These are phyloP conservation scores for Fusarium papillatum DNA, from an alignment of 2,329 filamentous ascomycete genomes.

Conservation along the genomic window DNA sequence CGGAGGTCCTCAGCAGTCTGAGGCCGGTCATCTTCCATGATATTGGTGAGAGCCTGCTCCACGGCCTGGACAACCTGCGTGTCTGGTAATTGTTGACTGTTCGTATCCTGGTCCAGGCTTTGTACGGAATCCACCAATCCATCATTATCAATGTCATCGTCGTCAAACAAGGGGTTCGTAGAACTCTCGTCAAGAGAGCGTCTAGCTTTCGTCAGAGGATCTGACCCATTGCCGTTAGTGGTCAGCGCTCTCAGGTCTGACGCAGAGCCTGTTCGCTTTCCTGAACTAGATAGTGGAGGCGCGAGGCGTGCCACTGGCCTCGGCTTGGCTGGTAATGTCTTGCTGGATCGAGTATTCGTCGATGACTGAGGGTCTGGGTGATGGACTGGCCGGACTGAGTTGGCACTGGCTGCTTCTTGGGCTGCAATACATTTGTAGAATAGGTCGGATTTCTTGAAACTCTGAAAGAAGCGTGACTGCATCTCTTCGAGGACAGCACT, in stretches of 20 bases:
- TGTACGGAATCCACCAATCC: constrained; percentile 78
- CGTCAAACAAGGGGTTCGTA: constrained; percentile 77
- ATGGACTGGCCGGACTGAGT: constrained; percentile 38
- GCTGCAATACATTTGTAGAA: constrained; percentile 97
- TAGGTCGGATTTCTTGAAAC: constrained; percentile 92
- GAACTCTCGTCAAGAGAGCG: constrained; percentile 78
- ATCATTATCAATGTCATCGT: constrained; percentile 83
- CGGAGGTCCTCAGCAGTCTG: constrained; percentile 74
- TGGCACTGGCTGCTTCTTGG: constrained; percentile 74
- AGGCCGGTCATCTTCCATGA: constrained; percentile 83
- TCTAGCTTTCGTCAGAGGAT: constrained; percentile 61
- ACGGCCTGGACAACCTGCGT: constrained; percentile 90
- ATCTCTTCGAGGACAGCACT: constrained; percentile 88
- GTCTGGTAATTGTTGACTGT: constrained; percentile 73
- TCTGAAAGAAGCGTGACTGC: constrained; percentile 83
- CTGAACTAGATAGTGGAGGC: constrained; percentile 49
- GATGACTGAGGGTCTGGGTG: constrained; percentile 41
- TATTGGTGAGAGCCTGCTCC: constrained; percentile 91
- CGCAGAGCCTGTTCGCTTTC: constrained; percentile 60
- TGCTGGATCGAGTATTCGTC: constrained; percentile 45
- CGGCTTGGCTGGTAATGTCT: constrained; percentile 59
- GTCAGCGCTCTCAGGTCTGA: constrained; percentile 59
- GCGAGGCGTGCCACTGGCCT: constrained; percentile 59
- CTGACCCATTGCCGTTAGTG: constrained; percentile 54
- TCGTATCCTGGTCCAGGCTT: constrained; percentile 79